phyloP scores from a whole-genome alignment of 2,329 filamentous ascomycete species.

The Raffaelea ambrosiae region DNA sequence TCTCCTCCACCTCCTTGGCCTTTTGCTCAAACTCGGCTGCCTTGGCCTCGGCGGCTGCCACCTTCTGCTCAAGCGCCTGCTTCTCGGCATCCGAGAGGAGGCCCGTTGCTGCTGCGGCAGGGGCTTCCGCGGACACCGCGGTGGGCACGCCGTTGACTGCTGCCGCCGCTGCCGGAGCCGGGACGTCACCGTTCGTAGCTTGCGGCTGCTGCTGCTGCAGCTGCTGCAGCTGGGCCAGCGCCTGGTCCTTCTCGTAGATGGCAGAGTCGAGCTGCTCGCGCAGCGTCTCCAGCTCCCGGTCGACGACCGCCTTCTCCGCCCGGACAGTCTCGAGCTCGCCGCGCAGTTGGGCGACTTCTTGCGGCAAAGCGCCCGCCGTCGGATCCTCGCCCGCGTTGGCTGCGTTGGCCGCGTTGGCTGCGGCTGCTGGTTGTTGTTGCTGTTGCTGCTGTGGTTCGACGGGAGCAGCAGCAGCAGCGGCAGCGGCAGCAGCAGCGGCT shows the following conservation, averaged over 20 bases:
- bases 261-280: slow-evolving; percentile 52
- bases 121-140: slow-evolving; percentile 1
- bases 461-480: slow-evolving; percentile 17
- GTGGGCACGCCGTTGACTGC: slow-evolving; percentile 16
- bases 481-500: slow-evolving; percentile 30
- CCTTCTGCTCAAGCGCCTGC: slow-evolving; percentile 52
- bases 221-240: slow-evolving; percentile 8
- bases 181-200: background rate
- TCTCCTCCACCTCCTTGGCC: slow-evolving; percentile 55
- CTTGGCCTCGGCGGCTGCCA: slow-evolving; percentile 51
- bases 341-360: slow-evolving; percentile 37
- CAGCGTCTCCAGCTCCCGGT: slow-evolving; percentile 50
- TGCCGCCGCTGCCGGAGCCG: background rate
- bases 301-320: slow-evolving; percentile 60
- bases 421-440: background rate
- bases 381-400: background rate
- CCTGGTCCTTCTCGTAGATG: slow-evolving; percentile 55
- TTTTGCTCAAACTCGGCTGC: slow-evolving; percentile 58
- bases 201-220: background rate
- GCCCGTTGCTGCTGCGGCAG: background rate
- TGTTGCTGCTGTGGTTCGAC: background rate
- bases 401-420: slow-evolving; percentile 29
- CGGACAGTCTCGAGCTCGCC: slow-evolving; percentile 59
- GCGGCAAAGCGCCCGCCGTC: slow-evolving; percentile 32
- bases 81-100: slow-evolving; percentile 47